A percentile compares a stretch with the other conserved stretches of the same genome.
phyloP scores from a whole-genome alignment of 306 rosid genomes.

The Vicia villosa region DNA sequence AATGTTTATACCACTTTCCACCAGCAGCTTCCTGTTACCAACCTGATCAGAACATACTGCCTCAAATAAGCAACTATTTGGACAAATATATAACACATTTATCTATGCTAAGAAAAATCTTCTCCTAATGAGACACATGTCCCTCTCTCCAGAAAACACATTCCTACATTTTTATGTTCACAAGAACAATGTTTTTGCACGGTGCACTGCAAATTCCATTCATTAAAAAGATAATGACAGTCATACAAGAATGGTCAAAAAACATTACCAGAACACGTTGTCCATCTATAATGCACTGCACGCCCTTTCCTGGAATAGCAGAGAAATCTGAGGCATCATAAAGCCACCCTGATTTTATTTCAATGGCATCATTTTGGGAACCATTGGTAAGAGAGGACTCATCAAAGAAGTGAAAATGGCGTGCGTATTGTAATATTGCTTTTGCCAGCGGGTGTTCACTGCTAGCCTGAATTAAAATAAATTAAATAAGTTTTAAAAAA shows the following conservation, averaged over 20 bases:
- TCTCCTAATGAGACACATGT: not conserved
- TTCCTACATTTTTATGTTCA: not conserved
- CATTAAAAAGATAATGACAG: slow-evolving; percentile 54
- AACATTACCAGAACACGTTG: slow-evolving; percentile 65
- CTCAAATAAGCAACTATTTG: slow-evolving; percentile 38
- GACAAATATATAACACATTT: slow-evolving; percentile 28
- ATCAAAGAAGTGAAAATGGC: slow-evolving; percentile 91
- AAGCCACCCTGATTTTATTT: slow-evolving; percentile 74
- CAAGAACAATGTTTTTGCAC: not conserved
- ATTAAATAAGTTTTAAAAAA: not conserved
- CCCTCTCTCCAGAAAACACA: not conserved
- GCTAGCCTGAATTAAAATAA: slow-evolving; percentile 69
- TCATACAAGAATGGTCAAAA: slow-evolving; percentile 31
- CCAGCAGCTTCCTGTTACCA: slow-evolving; percentile 92
- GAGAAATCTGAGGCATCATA: slow-evolving; percentile 75
- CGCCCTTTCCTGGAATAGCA: slow-evolving; percentile 88
- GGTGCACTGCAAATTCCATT: not conserved
- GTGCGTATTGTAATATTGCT: slow-evolving; percentile 90
- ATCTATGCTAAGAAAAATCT: not conserved
- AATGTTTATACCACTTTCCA: slow-evolving; percentile 71
- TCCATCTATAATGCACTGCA: slow-evolving; percentile 74
- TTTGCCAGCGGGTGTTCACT: slow-evolving; percentile 97
- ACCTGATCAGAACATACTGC: slow-evolving; percentile 56
- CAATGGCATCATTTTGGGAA: slow-evolving; percentile 43
- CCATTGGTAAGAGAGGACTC: slow-evolving; percentile 58